phyloP scores from a whole-genome alignment of 23 red algal species.

The Agarophyton chilense region DNA sequence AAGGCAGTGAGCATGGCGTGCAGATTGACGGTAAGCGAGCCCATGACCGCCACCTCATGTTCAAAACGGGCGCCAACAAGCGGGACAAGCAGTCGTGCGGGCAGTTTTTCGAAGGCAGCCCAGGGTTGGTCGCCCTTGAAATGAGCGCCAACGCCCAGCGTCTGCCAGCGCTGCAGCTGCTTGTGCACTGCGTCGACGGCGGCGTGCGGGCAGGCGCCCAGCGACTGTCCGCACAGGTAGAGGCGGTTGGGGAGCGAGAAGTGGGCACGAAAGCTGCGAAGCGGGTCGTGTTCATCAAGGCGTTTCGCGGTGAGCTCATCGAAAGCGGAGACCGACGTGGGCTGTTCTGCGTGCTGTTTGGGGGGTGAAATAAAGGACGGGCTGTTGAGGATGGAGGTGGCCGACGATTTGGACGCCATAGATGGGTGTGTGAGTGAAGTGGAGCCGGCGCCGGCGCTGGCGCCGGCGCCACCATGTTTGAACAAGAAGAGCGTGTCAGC shows the following conservation, averaged over 20 bases:
- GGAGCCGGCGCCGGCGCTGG: too few species aligned
- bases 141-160: constrained; percentile 75
- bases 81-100: constrained; percentile 38
- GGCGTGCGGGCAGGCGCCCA: constrained; percentile 56
- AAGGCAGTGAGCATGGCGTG: constrained; percentile 93
- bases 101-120: constrained; percentile 71
- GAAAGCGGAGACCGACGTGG: too few species aligned
- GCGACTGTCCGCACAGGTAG: constrained; percentile 95
- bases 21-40: constrained; percentile 93
- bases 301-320: background rate
- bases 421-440: too few species aligned
- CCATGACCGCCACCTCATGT: constrained; percentile 91
- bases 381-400: too few species aligned
- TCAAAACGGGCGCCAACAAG: constrained; percentile 56
- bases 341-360: too few species aligned
- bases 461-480: too few species aligned
- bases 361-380: background rate
- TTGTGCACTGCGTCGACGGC: constrained; percentile 27
- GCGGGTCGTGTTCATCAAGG: constrained; percentile 60
- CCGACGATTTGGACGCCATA: too few species aligned
- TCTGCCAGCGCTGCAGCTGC: constrained; percentile 80
- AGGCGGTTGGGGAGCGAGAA: constrained; percentile 45
- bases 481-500: too few species aligned
- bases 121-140: constrained; percentile 76
- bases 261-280: constrained; percentile 33